Evolutionary conservation across 2,329 filamentous ascomycete species (phyloP).

Genomic region (Ploettnerulaceae sp.): DNA sequence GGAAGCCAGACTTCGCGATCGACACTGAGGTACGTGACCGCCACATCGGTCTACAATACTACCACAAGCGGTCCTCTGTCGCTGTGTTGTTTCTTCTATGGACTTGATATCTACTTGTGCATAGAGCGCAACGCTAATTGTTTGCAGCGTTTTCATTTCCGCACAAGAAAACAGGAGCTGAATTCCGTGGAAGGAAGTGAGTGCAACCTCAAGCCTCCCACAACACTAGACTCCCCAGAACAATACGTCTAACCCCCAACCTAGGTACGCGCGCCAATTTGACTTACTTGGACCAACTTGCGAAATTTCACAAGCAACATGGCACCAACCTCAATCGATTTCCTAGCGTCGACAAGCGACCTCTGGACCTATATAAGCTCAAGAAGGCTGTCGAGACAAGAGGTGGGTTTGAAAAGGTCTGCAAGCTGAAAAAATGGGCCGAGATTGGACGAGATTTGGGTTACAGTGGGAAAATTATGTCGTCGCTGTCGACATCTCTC

Average conservation of each 20-base stretch:
- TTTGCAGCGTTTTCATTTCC: constrained; percentile 85
- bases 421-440: constrained; percentile 98
- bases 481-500: constrained; percentile 90
- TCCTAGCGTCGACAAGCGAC: constrained; percentile 95
- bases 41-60: not conserved
- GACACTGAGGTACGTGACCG: constrained; percentile 76
- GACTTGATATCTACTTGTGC: not conserved
- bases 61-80: not conserved
- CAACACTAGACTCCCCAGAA: constrained; percentile 7
- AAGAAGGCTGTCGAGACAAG: constrained; percentile 95
- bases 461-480: constrained; percentile 99
- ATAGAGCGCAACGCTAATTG: constrained; percentile 22
- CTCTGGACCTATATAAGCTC: constrained; percentile 87
- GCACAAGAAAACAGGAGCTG: constrained; percentile 90
- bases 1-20: constrained; percentile 94
- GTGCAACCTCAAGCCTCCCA: constrained; percentile 33
- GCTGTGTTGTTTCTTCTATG: not conserved
- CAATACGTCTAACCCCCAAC: constrained; percentile 22
- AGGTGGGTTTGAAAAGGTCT: constrained; percentile 93
- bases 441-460: constrained; percentile 95
- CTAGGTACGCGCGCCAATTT: constrained; percentile 92
- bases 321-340: constrained; percentile 90
- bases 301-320: constrained; percentile 95
- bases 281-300: constrained; percentile 89
- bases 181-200: constrained; percentile 98